These are phyloP conservation scores for Leccinellum albellum DNA, from an alignment of 768 basidiomycete genomes.

Conservation along the genomic window DNA sequence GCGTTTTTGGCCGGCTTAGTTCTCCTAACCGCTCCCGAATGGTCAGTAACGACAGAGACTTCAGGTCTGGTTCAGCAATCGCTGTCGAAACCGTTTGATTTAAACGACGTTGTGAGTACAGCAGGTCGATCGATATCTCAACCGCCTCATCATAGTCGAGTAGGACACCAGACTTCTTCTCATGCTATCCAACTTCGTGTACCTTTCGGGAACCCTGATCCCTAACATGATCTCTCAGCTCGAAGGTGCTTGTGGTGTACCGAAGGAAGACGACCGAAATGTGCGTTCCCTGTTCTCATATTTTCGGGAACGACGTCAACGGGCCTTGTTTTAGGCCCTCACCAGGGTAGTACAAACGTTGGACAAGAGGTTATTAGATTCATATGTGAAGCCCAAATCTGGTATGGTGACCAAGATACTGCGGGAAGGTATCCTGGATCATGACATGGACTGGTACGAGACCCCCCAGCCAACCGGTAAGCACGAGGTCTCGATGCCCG, in stretches of 20 bases:
- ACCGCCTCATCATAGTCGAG: constrained; percentile 6
- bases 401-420: constrained; percentile 62
- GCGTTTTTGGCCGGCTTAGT: constrained; percentile 85
- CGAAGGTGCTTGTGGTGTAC: constrained; percentile 68
- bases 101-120: constrained; percentile 55
- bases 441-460: constrained; percentile 89
- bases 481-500: constrained; percentile 12
- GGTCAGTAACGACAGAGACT: constrained; percentile 31
- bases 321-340: constrained; percentile 47
- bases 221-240: constrained; percentile 80
- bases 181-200: constrained; percentile 84
- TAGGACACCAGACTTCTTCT: constrained; percentile 86
- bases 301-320: neutral
- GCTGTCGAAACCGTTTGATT: constrained; percentile 42
- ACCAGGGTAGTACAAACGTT: constrained; percentile 76
- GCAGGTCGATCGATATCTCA: neutral
- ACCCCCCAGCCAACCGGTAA: constrained; percentile 88
- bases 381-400: constrained; percentile 82
- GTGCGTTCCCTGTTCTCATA: constrained; percentile 35
- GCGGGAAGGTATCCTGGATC: constrained; percentile 74
- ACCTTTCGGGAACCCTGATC: constrained; percentile 65
- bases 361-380: constrained; percentile 86
- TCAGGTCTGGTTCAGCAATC: constrained; percentile 12
- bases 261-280: constrained; percentile 68
- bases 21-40: constrained; percentile 71